Evolutionary conservation across 352 stramenopile genomes (phyloP).

Genomic region (Phytophthora nicotianae): DNA sequence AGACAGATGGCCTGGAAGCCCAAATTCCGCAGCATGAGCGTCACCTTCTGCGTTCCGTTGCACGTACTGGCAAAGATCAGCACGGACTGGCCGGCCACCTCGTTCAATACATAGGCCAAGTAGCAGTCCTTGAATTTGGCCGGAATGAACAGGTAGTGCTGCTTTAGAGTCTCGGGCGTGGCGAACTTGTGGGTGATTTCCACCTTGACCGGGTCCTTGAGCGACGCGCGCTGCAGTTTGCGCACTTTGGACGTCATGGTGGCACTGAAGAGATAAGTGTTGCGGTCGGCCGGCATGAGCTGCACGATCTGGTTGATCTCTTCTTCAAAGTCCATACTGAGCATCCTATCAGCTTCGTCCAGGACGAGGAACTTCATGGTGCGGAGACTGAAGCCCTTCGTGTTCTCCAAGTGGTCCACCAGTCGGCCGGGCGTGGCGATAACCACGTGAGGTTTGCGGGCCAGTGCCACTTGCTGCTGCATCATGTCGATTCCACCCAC

Average conservation of each 20-base stretch:
- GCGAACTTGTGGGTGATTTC: conserved; percentile 98
- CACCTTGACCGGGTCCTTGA: conserved; percentile 96
- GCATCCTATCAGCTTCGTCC: conserved; percentile 96
- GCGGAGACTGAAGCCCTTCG: conserved; percentile 94
- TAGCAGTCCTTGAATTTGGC: conserved; percentile 99
- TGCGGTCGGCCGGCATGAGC: conserved; percentile 92
- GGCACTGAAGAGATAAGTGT: conserved; percentile 99
- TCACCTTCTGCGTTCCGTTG: conserved; percentile 96
- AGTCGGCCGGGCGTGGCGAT: conserved; percentile 93
- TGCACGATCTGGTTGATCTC: conserved; percentile 99
- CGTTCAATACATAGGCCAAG: conserved; percentile 98
- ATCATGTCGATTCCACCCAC: conserved; percentile 98
- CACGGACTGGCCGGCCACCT: conserved; percentile 96
- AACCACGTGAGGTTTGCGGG: conserved; percentile 96
- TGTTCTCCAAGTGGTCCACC: conserved; percentile 96
- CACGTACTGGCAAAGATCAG: conserved; percentile 99
- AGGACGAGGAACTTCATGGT: conserved; percentile 93
- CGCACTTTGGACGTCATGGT: conserved; percentile 99
- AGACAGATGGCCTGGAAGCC: conserved; percentile 98
- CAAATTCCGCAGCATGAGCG: conserved; percentile 97
- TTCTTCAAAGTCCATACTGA: conserved; percentile 98
- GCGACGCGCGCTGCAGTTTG: conserved; percentile 97
- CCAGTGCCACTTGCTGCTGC: conserved; percentile 96
- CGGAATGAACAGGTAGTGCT: conserved; percentile 99
- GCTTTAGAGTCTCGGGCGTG: conserved; percentile 97